phyloP scores from a whole-genome alignment of 768 basidiomycete species.

The Boletus rex-veris region DNA sequence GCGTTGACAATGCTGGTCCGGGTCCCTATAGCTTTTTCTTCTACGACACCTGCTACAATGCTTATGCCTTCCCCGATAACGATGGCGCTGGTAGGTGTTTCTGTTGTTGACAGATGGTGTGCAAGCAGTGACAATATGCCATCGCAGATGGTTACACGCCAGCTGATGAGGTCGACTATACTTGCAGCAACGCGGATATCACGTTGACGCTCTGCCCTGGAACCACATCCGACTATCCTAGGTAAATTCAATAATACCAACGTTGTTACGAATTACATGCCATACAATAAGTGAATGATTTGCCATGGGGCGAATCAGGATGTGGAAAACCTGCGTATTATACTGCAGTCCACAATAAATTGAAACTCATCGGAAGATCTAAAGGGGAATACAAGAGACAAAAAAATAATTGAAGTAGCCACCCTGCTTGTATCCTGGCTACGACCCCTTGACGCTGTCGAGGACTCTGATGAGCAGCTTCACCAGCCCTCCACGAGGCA shows the following conservation, averaged over 20 bases:
- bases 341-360: neutral
- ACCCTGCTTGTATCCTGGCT: neutral
- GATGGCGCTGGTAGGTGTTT: constrained; percentile 25
- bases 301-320: neutral
- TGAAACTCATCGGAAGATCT: too few species aligned
- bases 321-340: neutral
- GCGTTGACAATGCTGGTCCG: constrained; percentile 25
- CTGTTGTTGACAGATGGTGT: neutral
- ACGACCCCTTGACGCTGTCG: constrained; percentile 13
- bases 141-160: constrained; percentile 23
- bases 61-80: constrained; percentile 33
- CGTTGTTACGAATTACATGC: neutral
- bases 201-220: constrained; percentile 22
- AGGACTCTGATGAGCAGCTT: constrained; percentile 17
- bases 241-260: neutral
- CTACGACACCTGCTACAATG: constrained; percentile 26
- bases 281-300: neutral
- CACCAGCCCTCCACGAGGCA: constrained; percentile 26
- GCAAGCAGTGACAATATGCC: neutral
- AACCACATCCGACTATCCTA: constrained; percentile 9
- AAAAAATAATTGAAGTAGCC: neutral
- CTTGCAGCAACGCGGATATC: constrained; percentile 17
- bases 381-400: neutral
- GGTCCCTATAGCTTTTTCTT: constrained; percentile 31
- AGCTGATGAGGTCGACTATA: constrained; percentile 29